phyloP scores from a whole-genome alignment of 768 basidiomycete genomes.

The Lactarius indigo region DNA sequence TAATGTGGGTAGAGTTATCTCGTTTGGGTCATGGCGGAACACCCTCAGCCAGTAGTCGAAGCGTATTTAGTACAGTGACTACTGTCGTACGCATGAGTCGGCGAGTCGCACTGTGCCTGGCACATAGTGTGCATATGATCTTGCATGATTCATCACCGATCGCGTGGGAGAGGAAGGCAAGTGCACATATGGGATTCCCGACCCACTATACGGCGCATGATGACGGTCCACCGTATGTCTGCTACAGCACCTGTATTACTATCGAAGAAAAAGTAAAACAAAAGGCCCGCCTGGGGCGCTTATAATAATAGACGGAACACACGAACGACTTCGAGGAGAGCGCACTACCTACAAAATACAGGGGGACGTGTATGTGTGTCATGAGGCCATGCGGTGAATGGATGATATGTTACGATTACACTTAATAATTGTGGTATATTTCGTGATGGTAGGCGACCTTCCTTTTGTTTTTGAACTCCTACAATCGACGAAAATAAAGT shows the following conservation, averaged over 20 bases:
- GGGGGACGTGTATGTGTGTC: neutral
- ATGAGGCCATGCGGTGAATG: neutral
- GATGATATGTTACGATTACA: neutral
- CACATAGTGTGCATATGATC: neutral
- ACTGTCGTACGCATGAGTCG: neutral
- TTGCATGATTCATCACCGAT: neutral
- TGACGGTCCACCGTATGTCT: neutral
- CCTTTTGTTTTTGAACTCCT: neutral
- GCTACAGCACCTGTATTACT: neutral
- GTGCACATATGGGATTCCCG: neutral
- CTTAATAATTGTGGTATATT: neutral
- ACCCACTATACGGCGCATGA: neutral
- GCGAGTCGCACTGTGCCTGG: neutral
- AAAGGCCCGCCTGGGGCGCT: neutral
- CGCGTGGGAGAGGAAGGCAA: neutral
- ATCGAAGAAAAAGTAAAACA: neutral
- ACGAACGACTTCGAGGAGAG: neutral
- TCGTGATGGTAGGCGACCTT: neutral
- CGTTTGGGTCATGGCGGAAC: neutral
- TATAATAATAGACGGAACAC: neutral
- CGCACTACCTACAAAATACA: neutral
- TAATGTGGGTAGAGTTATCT: neutral
- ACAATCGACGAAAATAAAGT: neutral
- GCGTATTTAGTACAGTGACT: neutral
- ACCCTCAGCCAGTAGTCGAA: neutral